Conservation (phyloP, 768 basidiomycete species). For the Hebeloma cylindrosporum region DNA sequence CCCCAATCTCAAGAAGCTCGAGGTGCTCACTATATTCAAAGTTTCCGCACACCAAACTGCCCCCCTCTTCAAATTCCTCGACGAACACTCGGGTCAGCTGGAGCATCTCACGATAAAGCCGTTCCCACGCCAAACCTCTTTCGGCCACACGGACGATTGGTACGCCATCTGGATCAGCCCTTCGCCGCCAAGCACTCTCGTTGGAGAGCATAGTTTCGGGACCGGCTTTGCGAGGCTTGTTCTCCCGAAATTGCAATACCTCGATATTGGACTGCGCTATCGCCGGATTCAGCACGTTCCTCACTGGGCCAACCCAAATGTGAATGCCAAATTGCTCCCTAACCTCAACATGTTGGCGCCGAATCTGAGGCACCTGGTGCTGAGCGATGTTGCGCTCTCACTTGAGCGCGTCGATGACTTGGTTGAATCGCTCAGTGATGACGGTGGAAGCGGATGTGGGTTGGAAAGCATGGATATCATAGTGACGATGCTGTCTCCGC, state of each 20-base stretch:
- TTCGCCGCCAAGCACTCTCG: neutral
- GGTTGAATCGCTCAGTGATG: conserved; percentile 1
- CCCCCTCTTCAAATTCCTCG: too few relatives aligned
- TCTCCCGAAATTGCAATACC: conserved; percentile 7
- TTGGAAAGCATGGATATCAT: conserved; percentile 9
- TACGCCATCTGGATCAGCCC: conserved; percentile 15
- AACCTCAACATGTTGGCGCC: conserved; percentile 10
- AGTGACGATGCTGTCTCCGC: neutral
- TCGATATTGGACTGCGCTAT: conserved; percentile 18
- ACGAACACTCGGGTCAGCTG: conserved; percentile 11
- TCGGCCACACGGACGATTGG: conserved; percentile 10
- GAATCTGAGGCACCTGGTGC: conserved; percentile 9
- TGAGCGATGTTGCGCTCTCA: conserved; percentile 7
- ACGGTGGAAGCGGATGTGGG: neutral
- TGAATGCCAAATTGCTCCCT: conserved; percentile 8
- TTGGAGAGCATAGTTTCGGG: neutral
- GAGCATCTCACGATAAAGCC: conserved; percentile 12
- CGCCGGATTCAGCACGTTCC: conserved; percentile 1
- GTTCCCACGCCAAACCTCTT: conserved; percentile 3
- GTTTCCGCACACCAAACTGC: too few relatives aligned
- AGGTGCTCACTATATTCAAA: conserved; percentile 14
- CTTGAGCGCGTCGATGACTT: neutral
- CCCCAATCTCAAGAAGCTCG: conserved; percentile 13
- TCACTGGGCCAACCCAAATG: neutral
- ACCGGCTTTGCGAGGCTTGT: conserved; percentile 11